Evolutionary conservation across 257 asterid genomes (phyloP).

Genomic region (Orobanche coerulescens): DNA sequence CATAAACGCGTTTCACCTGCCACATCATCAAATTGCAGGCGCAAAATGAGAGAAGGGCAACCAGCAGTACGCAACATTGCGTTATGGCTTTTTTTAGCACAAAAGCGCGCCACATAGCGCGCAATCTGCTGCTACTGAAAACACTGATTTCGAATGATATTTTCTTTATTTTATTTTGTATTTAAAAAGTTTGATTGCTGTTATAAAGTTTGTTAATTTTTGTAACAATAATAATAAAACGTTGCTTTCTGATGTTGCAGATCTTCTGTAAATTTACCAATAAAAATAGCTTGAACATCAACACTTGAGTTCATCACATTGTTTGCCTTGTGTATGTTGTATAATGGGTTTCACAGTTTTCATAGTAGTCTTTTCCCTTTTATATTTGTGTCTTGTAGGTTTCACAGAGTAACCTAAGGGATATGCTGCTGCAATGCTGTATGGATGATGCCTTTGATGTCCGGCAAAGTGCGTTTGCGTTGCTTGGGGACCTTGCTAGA

Average conservation of each 20-base stretch:
- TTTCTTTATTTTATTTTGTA: background rate
- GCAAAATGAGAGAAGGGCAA: too few species aligned
- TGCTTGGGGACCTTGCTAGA: slow-evolving; percentile 96
- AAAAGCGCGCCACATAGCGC: too few species aligned
- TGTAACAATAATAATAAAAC: background rate
- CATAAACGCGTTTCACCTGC: too few species aligned
- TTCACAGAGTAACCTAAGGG: slow-evolving; percentile 81
- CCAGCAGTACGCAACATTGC: too few species aligned
- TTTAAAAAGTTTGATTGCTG: slow-evolving; percentile 10
- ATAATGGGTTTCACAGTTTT: slow-evolving; percentile 12
- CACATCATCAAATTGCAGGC: too few species aligned
- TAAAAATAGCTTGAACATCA: background rate
- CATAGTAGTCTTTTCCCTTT: background rate
- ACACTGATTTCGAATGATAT: too few species aligned
- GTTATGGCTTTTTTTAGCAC: too few species aligned
- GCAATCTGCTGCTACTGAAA: too few species aligned
- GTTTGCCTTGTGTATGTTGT: background rate
- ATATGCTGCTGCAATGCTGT: slow-evolving; percentile 92
- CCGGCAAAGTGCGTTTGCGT: slow-evolving; percentile 97
- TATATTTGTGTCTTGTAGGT: slow-evolving; percentile 36
- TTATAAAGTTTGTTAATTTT: background rate
- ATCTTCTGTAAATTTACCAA: background rate
- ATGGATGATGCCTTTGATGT: slow-evolving; percentile 87
- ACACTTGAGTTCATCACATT: slow-evolving; percentile 5
- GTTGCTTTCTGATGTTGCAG: background rate